Conservation (phyloP, 441 rosid genomes). For the Eutrema salsugineum region DNA sequence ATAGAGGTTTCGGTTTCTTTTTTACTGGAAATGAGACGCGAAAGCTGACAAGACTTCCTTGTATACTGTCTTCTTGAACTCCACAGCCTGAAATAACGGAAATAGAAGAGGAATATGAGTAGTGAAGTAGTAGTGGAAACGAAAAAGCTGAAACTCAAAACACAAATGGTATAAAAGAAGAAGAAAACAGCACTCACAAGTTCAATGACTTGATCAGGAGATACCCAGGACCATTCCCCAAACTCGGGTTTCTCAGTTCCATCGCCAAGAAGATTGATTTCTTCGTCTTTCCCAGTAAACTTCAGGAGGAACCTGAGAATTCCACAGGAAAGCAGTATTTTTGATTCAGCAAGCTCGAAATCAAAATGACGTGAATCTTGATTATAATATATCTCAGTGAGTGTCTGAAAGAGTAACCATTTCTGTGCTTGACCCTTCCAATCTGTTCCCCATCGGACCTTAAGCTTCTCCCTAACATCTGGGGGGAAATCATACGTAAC, state of each 20-base stretch:
- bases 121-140: not conserved
- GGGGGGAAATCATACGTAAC: slow-evolving; percentile 87
- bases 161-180: not conserved
- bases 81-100: slow-evolving; percentile 58
- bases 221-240: slow-evolving; percentile 81
- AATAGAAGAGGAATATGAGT: not conserved
- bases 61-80: slow-evolving; percentile 80
- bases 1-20: not conserved
- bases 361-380: not conserved
- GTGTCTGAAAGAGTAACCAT: slow-evolving; percentile 48
- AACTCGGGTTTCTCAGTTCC: slow-evolving; percentile 88
- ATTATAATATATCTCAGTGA: not conserved
- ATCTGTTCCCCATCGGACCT: slow-evolving; percentile 74
- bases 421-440: slow-evolving; percentile 98
- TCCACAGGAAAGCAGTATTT: not conserved
- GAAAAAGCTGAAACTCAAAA: not conserved
- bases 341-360: not conserved
- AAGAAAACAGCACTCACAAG: slow-evolving; percentile 39
- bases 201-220: slow-evolving; percentile 62
- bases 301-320: slow-evolving; percentile 71
- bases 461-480: slow-evolving; percentile 71
- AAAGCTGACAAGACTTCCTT: slow-evolving; percentile 59
- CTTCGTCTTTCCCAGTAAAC: slow-evolving; percentile 80
- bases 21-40: slow-evolving; percentile 46
- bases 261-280: slow-evolving; percentile 82